Percentiles rank a stretch among this genome's conserved stretches.
phyloP scores from a whole-genome alignment of 306 rosid genomes.

The Datisca glomerata region DNA sequence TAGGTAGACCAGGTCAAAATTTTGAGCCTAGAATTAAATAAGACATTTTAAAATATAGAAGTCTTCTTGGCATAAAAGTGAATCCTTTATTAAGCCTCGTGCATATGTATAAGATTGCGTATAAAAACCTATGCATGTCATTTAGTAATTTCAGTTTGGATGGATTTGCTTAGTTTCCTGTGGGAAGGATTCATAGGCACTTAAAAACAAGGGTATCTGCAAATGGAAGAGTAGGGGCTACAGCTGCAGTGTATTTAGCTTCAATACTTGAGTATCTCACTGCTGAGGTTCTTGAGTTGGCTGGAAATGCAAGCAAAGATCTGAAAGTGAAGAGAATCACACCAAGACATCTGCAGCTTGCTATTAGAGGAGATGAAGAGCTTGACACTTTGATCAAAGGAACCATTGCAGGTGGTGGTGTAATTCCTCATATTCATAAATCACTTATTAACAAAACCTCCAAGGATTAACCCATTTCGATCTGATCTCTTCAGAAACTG shows the following conservation, averaged over 20 bases:
- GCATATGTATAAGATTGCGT: too few species aligned
- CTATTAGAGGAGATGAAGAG: conserved; percentile 95
- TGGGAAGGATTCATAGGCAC: conserved; percentile 92
- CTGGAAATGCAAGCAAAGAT: conserved; percentile 96
- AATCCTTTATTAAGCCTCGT: too few species aligned
- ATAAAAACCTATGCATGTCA: too few species aligned
- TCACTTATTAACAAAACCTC: conserved; percentile 92
- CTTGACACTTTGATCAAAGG: conserved; percentile 93
- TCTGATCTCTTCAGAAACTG: background rate
- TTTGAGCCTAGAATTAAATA: too few species aligned
- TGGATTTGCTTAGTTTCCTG: too few species aligned
- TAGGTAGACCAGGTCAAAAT: too few species aligned
- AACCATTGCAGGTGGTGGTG: conserved; percentile 98
- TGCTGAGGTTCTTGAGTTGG: conserved; percentile 90
- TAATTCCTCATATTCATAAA: conserved; percentile 95
- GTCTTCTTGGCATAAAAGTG: too few species aligned
- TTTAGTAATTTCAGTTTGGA: too few species aligned
- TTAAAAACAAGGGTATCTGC: conserved; percentile 67
- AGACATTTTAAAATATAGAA: too few species aligned
- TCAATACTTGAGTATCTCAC: conserved; percentile 92
- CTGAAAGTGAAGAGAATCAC: conserved; percentile 95
- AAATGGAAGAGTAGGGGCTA: conserved; percentile 90
- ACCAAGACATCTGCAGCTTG: conserved; percentile 93
- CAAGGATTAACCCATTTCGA: conserved; percentile 61
- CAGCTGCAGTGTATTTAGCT: conserved; percentile 90